These are phyloP conservation scores for Saccharomyces hybrid DNA, from an alignment of 1,139 yeast species.

Conservation along the genomic window DNA sequence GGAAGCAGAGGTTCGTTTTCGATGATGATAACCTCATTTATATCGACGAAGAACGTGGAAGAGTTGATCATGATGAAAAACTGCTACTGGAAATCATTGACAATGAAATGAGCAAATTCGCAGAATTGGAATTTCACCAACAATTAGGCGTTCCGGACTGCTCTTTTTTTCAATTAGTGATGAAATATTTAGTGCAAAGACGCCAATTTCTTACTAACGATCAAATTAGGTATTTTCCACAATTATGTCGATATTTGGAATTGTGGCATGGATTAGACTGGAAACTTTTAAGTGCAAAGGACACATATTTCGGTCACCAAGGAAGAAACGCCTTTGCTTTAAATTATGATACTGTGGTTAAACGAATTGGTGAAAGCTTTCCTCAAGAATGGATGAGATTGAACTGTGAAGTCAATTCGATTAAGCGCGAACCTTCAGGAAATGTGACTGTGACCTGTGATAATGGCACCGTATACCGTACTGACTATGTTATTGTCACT, in stretches of 20 bases:
- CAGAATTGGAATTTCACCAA: slow-evolving; percentile 47
- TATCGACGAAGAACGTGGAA: slow-evolving; percentile 29
- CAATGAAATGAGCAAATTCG: slow-evolving; percentile 10
- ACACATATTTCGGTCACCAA: slow-evolving; percentile 54
- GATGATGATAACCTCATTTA: slow-evolving; percentile 40
- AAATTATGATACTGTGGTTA: slow-evolving; percentile 45
- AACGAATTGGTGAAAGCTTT: slow-evolving; percentile 37
- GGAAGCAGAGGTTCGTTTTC: slow-evolving; percentile 28
- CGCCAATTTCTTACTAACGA: slow-evolving; percentile 42
- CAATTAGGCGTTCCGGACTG: slow-evolving; percentile 43
- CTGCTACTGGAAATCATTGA: not conserved
- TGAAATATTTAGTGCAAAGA: slow-evolving; percentile 41
- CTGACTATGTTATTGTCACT: slow-evolving; percentile 54
- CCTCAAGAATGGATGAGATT: slow-evolving; percentile 37
- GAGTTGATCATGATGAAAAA: slow-evolving; percentile 22
- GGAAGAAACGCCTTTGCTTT: slow-evolving; percentile 68
- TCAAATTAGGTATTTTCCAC: slow-evolving; percentile 46
- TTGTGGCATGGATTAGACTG: slow-evolving; percentile 74
- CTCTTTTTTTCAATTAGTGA: slow-evolving; percentile 42
- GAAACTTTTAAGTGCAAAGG: slow-evolving; percentile 58
- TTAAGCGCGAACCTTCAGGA: slow-evolving; percentile 29
- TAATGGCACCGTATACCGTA: slow-evolving; percentile 24
- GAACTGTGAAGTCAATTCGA: slow-evolving; percentile 40
- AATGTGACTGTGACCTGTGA: slow-evolving; percentile 28
- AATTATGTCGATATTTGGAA: slow-evolving; percentile 51